phyloP scores from a whole-genome alignment of 805 yeast genomes.

The Candida schatavii region DNA sequence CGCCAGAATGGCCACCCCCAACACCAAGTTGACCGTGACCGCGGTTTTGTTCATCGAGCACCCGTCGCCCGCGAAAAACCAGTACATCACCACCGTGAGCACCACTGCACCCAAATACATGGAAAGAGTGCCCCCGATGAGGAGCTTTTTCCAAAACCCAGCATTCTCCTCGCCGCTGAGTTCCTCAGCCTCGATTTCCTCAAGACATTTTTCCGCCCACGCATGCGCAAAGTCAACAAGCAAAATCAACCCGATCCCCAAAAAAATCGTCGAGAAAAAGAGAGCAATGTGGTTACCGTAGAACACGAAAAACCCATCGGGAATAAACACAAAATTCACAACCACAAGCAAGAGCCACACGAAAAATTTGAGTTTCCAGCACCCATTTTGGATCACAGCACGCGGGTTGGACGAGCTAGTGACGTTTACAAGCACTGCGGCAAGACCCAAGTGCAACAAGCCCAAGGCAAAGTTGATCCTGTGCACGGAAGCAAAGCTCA shows the following conservation, averaged over 20 bases:
- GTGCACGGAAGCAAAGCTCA: constrained; percentile 92
- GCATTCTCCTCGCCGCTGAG: constrained; percentile 46
- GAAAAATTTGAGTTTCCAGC: constrained; percentile 77
- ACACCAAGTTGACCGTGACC: constrained; percentile 68
- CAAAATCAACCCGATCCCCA: constrained; percentile 84
- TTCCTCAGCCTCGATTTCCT: constrained; percentile 79
- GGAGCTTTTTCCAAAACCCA: constrained; percentile 71
- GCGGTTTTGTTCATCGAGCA: constrained; percentile 91
- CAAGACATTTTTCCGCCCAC: constrained; percentile 96
- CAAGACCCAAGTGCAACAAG: constrained; percentile 68
- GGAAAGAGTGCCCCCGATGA: constrained; percentile 80
- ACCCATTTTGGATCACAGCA: constrained; percentile 83
- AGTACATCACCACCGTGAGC: constrained; percentile 76
- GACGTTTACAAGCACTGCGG: constrained; percentile 66
- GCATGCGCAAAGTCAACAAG: constrained; percentile 97
- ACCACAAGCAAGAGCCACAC: constrained; percentile 56
- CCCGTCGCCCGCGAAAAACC: constrained; percentile 74
- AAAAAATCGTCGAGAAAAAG: constrained; percentile 76
- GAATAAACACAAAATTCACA: constrained; percentile 66
- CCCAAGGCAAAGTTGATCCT: constrained; percentile 88
- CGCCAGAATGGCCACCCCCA: constrained; percentile 61
- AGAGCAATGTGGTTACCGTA: constrained; percentile 93
- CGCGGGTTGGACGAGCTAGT: constrained; percentile 75
- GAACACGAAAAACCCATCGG: constrained; percentile 79
- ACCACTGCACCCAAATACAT: constrained; percentile 78